Evolutionary conservation across 331 rosid genomes (phyloP).

Genomic region (Quercus tomentella): DNA sequence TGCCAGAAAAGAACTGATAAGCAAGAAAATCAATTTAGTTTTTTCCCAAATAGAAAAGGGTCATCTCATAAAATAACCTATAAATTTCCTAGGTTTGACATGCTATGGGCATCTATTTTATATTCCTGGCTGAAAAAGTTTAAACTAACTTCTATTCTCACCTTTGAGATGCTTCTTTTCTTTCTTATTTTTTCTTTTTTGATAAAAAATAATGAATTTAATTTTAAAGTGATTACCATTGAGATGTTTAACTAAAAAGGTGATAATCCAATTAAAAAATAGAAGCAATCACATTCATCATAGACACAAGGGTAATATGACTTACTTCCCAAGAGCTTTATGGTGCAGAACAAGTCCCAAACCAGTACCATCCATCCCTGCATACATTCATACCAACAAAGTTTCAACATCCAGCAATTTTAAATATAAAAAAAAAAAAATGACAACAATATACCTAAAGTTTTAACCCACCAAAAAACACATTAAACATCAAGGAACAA

Average conservation of each 20-base stretch:
- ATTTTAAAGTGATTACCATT: too few species aligned
- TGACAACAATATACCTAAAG: too few species aligned
- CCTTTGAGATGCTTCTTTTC: neutral
- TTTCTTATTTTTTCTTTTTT: too few species aligned
- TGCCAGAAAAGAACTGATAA: neutral
- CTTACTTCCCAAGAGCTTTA: conserved; percentile 95
- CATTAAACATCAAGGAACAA: too few species aligned
- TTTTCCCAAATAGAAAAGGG: neutral
- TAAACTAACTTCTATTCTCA: neutral
- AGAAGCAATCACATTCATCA: neutral
- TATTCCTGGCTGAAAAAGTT: neutral
- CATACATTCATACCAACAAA: conserved; percentile 20
- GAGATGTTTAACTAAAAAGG: neutral
- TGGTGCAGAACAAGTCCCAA: conserved; percentile 85
- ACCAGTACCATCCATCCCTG: conserved; percentile 97
- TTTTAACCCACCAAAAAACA: too few species aligned
- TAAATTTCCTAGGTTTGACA: neutral
- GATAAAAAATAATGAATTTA: too few species aligned
- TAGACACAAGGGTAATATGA: conserved; percentile 5
- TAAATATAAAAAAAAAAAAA: too few species aligned
- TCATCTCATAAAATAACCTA: neutral
- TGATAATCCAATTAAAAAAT: neutral
- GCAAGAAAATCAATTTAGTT: neutral
- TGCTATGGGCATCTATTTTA: neutral
- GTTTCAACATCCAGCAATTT: neutral